Base-by-base conservation (phyloP, 805 yeast species). In the Yamadazyma sp. region DNA sequence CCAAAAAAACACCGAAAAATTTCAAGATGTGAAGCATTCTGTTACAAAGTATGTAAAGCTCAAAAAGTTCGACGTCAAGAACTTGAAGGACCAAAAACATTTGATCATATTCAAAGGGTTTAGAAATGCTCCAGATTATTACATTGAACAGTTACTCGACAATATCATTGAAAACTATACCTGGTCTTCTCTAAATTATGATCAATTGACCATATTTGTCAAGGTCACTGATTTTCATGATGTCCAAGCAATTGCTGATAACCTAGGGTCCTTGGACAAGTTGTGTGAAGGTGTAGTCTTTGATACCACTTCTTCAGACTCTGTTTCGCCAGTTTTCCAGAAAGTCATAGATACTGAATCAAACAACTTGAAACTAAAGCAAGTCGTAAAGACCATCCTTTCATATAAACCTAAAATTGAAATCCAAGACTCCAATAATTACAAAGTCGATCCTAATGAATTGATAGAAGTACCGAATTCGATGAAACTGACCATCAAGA, bases 401-500 rank as follows among this genome's bases (percentile, higher is more conserved):
- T n/a, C n/a, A n/a, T n/a, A n/a, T n/a, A n/a, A n/a, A n/a, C n/a
- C n/a, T n/a, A n/a, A n/a, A n/a, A n/a, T n/a, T n/a, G n/a, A n/a
- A n/a, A n/a, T n/a, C n/a, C n/a, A 23, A 23, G 7, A 5, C 48
- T 62, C 58, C 43, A 52, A 48, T 30, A 50, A 50, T 21, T 80
- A 80, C 49, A 65, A 69, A 35, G 73, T 80, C 21, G 82, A 80
- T 49, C 64, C 69, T n/a, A 58, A 62, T 30, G 85, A 79, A 46
- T 52, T 80, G 35, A 58, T 66, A 10, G 85, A 76, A 43, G 71
- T 80, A 4, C 84, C 86, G 2, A 54, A 58, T 16, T 72, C 73
- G 17, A 60, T 75, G 62, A 53, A 72, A 29, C 80, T 76, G 14
- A 60, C 58, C n/a, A 73, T 79, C 23, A 70, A 65, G 13, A 65